Conservation (phyloP, 768 basidiomycete species). For the Coprinopsis strossmayeri region DNA sequence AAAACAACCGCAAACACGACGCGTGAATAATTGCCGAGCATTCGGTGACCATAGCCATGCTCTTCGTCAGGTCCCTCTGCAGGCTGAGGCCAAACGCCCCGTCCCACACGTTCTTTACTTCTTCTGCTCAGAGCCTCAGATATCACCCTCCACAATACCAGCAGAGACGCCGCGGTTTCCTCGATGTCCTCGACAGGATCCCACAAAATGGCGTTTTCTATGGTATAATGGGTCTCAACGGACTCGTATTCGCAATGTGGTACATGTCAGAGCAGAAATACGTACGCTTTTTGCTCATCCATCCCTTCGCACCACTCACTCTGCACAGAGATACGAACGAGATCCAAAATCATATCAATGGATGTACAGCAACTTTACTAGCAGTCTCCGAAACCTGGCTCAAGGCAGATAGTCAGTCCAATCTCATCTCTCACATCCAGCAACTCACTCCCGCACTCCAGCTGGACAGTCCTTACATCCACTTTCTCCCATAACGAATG, state of each 20-base stretch:
- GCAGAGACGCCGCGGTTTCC: conserved; percentile 12
- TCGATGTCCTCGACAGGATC: conserved; percentile 44
- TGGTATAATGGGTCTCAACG: conserved; percentile 60
- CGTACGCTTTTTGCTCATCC: conserved; percentile 15
- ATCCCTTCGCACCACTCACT: conserved; percentile 4
- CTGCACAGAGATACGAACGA: conserved; percentile 28
- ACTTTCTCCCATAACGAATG: conserved; percentile 63
- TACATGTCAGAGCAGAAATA: conserved; percentile 34
- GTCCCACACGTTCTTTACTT: conserved; percentile 16
- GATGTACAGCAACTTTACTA: conserved; percentile 61
- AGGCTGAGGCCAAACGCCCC: neutral
- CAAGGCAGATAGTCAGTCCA: conserved; percentile 57
- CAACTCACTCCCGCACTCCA: conserved; percentile 19
- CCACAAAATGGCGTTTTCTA: conserved; percentile 51
- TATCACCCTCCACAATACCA: conserved; percentile 13
- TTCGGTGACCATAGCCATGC: neutral
- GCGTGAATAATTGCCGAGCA: neutral
- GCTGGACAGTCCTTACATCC: conserved; percentile 70
- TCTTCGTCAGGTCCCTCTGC: neutral
- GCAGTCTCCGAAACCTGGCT: conserved; percentile 52
- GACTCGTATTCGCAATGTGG: conserved; percentile 57
- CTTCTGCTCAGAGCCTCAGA: conserved; percentile 15
- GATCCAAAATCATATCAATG: conserved; percentile 32
- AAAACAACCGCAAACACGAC: conserved; percentile 11
- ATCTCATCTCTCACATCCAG: neutral